These are phyloP conservation scores for Oryza glumipatula DNA, from an alignment of 176 grass and related monocot species.

Conservation along the genomic window DNA sequence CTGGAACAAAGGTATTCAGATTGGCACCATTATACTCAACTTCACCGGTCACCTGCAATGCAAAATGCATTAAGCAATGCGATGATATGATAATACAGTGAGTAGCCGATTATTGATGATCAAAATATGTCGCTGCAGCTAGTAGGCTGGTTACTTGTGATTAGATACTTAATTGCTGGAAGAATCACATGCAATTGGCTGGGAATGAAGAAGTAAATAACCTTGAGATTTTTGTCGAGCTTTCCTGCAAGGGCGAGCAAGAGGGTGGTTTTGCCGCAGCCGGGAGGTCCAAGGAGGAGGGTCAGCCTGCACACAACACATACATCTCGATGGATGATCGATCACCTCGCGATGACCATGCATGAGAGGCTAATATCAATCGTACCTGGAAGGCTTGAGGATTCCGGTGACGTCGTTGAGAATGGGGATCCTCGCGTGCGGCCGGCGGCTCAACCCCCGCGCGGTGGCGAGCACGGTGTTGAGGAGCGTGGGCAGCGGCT, in stretches of 20 bases:
- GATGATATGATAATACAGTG: too few relatives aligned
- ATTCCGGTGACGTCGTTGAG: conserved; percentile 69
- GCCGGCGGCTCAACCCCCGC: too few relatives aligned
- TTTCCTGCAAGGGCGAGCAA: conserved; percentile 70
- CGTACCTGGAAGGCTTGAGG: conserved; percentile 51
- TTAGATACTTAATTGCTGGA: too few relatives aligned
- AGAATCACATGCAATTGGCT: too few relatives aligned
- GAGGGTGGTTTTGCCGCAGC: conserved; percentile 25
- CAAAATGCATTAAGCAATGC: too few relatives aligned
- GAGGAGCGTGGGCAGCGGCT: conserved; percentile 63
- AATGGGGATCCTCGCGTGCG: conserved; percentile 37
- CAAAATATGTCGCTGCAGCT: too few relatives aligned
- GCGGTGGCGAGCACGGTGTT: conserved; percentile 13
- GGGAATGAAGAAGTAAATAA: neutral
- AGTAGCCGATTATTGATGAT: too few relatives aligned
- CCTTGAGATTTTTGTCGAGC: conserved; percentile 63
- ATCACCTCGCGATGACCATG: too few relatives aligned
- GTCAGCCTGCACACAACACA: conserved; percentile 55
- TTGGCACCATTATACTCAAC: conserved; percentile 64
- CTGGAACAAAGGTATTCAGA: conserved; percentile 63
- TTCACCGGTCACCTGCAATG: conserved; percentile 55
- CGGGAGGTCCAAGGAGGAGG: conserved; percentile 71
- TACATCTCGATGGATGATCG: too few relatives aligned
- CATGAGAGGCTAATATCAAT: too few relatives aligned
- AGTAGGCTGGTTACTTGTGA: too few relatives aligned